Evolutionary conservation across 176 grass and related monocot species (phyloP), one percentile per base, ranked within the genome.

Genomic region (Raddia guianensis): DNA sequence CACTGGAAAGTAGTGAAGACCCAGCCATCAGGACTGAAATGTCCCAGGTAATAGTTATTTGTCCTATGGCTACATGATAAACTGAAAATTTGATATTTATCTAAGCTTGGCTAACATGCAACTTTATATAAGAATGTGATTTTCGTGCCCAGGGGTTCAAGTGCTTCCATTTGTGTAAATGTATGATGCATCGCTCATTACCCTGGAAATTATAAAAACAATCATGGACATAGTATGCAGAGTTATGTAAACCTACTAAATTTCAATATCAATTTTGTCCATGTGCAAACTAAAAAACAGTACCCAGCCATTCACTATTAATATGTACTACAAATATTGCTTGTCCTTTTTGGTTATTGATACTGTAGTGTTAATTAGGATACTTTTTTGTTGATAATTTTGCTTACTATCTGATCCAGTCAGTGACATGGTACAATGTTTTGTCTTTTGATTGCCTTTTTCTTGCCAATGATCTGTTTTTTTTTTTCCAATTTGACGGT

Each of bases 1-100:
- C 95, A 76, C 72, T 93, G 67, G 90, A 98, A 88, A 82, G 72
- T 42, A 88, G 72, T 9, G 89, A 97, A 44, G 74, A 85, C 34
- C 77, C 92, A 54, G 58, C 81, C 35, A 83, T 63, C 74, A 89
- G 75, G 71, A 86, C 81, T 68, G 92, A 98, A 58, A 72, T 98
- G 74, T 91, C 92, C 70, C 86, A 98, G 95, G 95, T 94, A 87
- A 70, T 76, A 84, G 12, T 84, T 16, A 69, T 61, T 27, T 61
- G 9, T 61, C 58, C 11, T 80, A 49, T 77, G 42, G 58, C 73
- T 42, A 35, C 49, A 16, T 27, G 18, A 58, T 35, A 12, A 55
- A 64, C 37, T 70, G 8, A 18, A 53, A 87, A 15, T 5, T 40
- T 77, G 66, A 71, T 60, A n/a, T 66, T 64, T 43, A 66, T 82